These are phyloP conservation scores for Papiliotrema flavescens DNA, from an alignment of 1,284 basidiomycete genomes.

Conservation along the genomic window DNA sequence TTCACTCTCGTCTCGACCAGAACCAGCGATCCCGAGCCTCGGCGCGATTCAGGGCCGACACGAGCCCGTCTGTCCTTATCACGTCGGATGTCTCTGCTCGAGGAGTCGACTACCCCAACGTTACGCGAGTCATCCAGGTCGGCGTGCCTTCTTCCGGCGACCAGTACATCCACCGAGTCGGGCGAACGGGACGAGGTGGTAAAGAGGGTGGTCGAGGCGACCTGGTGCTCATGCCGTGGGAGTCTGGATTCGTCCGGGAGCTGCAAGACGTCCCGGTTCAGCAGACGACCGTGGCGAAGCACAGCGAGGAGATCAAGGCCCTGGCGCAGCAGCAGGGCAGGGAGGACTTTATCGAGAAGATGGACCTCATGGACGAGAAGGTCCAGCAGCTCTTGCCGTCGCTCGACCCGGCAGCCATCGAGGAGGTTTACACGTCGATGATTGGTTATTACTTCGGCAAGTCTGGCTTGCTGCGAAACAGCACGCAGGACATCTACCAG, in stretches of 20 bases:
- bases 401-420: slow-evolving; percentile 59
- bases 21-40: slow-evolving; percentile 62
- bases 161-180: slow-evolving; percentile 88
- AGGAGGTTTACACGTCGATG: slow-evolving; percentile 65
- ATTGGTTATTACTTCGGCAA: slow-evolving; percentile 73
- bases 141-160: slow-evolving; percentile 70
- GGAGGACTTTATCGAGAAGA: slow-evolving; percentile 14
- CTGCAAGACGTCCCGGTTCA: slow-evolving; percentile 71
- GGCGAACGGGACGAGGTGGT: slow-evolving; percentile 78
- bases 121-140: slow-evolving; percentile 90
- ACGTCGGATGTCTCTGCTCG: slow-evolving; percentile 88
- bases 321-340: slow-evolving; percentile 49
- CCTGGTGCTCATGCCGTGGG: slow-evolving; percentile 79
- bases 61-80: slow-evolving; percentile 64
- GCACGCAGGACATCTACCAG: slow-evolving; percentile 53
- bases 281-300: slow-evolving; percentile 55
- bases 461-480: slow-evolving; percentile 54
- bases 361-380: slow-evolving; percentile 48
- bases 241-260: slow-evolving; percentile 67
- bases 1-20: slow-evolving; percentile 80
- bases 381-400: slow-evolving; percentile 44
- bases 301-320: slow-evolving; percentile 55
- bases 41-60: slow-evolving; percentile 64
- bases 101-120: slow-evolving; percentile 84
- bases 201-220: slow-evolving; percentile 73